phyloP scores from a whole-genome alignment of 163 green algal species.

The Scenedesmus sp. region DNA sequence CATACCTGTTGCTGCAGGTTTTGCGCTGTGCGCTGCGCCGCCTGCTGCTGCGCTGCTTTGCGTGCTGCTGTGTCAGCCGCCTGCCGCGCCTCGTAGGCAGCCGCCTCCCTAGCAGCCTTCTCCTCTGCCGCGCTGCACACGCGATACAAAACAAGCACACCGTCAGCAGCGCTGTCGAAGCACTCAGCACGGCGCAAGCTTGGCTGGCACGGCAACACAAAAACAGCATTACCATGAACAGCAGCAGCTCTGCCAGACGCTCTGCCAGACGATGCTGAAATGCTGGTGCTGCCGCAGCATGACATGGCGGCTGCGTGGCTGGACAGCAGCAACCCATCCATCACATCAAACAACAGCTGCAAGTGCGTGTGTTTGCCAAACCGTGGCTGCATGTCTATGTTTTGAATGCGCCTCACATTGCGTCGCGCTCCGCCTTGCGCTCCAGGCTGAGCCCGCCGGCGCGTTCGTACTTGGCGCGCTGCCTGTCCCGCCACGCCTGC shows the following conservation, averaged over 20 bases:
- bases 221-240: too few species aligned
- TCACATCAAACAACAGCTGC: neutral
- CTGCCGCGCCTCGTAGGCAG: constrained; percentile 26
- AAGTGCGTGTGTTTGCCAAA: too few species aligned
- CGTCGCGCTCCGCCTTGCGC: constrained; percentile 19
- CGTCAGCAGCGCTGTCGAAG: neutral
- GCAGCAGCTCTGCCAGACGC: too few species aligned
- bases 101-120: constrained; percentile 2
- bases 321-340: neutral
- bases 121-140: neutral
- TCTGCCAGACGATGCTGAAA: too few species aligned
- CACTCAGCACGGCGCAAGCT: too few species aligned
- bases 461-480: constrained; percentile 27
- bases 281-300: neutral
- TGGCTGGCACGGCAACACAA: too few species aligned
- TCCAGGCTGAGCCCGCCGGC: constrained; percentile 37
- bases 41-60: constrained; percentile 5
- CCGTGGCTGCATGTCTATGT: neutral
- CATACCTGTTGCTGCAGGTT: constrained; percentile 22
- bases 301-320: neutral
- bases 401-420: neutral
- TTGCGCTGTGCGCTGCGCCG: neutral
- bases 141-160: neutral
- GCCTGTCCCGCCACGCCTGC: constrained; percentile 17
- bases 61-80: constrained; percentile 13